Conservation (phyloP, 2,329 filamentous ascomycete genomes). For the Shiraia bambusicola region DNA sequence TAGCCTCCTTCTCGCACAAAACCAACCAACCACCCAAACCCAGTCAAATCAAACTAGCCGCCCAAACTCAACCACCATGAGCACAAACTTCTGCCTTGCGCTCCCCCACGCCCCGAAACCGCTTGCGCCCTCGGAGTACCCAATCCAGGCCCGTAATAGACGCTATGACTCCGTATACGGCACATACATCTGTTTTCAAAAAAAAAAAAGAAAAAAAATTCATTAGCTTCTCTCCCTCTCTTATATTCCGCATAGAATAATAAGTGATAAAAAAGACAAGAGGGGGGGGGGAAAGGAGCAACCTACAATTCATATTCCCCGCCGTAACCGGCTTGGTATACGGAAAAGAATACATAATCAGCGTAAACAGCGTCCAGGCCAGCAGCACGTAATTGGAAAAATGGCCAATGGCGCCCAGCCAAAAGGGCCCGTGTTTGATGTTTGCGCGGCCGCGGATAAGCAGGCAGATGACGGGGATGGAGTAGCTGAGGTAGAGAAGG, state of each 20-base stretch:
- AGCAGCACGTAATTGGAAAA: constrained; percentile 49
- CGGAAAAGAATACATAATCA: constrained; percentile 50
- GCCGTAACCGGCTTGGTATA: constrained; percentile 33
- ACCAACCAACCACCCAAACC: too few species aligned
- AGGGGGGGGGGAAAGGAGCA: background rate
- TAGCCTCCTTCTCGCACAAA: too few species aligned
- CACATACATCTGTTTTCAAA: constrained; percentile 13
- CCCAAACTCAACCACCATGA: background rate
- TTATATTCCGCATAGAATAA: too few species aligned
- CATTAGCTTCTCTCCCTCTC: too few species aligned
- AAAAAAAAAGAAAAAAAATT: background rate
- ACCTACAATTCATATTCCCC: constrained; percentile 37
- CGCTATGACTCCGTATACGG: constrained; percentile 26
- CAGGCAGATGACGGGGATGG: constrained; percentile 50
- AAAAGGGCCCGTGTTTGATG: constrained; percentile 51
- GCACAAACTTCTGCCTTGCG: constrained; percentile 24
- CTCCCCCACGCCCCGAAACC: constrained; percentile 32
- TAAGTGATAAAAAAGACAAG: constrained; percentile 6
- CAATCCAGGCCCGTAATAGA: constrained; percentile 34
- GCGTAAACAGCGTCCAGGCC: constrained; percentile 52
- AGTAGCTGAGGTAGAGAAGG: constrained; percentile 43
- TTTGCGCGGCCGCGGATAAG: constrained; percentile 49
- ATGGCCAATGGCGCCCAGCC: constrained; percentile 48
- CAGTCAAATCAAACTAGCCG: too few species aligned
- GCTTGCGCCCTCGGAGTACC: constrained; percentile 32